Base-by-base conservation (phyloP, 1,284 basidiomycete species). In the Sporisorium reilianum region DNA sequence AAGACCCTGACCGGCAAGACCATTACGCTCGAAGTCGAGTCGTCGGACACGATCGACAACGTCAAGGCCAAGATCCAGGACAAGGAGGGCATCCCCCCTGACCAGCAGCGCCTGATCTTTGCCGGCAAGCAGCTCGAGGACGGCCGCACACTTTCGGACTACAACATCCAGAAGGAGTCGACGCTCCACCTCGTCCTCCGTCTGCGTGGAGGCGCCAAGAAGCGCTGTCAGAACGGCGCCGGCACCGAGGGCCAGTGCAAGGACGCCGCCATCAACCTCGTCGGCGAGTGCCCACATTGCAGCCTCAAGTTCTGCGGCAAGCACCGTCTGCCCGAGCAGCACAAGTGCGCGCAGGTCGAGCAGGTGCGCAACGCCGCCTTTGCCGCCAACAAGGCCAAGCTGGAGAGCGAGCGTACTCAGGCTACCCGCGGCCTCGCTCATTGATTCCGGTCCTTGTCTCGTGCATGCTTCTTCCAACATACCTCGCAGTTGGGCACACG, bases 11-110 rank as follows among this genome's bases (percentile, higher is more conserved):
- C 95, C 88, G 95, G 96, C 86, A 98, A 97, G 89, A 97, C 94
- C 79, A 96, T 97, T 89, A 96, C 94, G 83, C 64, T 93, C 89
- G 86, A 93, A 90, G 94, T 96, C 79, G 94, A 96, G 87, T 86
- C 89, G 87, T 67, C 92, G 69, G 94, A 96, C 89, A 95, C 95
- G 76, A 95, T 97, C 87, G 94, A 97, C 89, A 96, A 96, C 89
- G 77, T 82, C 64, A 81, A 82, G 69, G 78, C 74, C 57, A 82
- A 82, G 85, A 45, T 85, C 58, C 81, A 83, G 56, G 82, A 84
- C 66, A 82, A 84, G 64, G 83, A 84, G 48, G 84, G 83, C 55
- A 85, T 83, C 55, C 86, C 86, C 23, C 86, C 86, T 30, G 86
- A 86, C 60, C 86, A 87, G 76, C 86, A 87, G 80, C 85, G 86